Evolutionary conservation across 805 yeast genomes (phyloP), one percentile per base, ranked within the genome.

Genomic region (Candida bentonensis): DNA sequence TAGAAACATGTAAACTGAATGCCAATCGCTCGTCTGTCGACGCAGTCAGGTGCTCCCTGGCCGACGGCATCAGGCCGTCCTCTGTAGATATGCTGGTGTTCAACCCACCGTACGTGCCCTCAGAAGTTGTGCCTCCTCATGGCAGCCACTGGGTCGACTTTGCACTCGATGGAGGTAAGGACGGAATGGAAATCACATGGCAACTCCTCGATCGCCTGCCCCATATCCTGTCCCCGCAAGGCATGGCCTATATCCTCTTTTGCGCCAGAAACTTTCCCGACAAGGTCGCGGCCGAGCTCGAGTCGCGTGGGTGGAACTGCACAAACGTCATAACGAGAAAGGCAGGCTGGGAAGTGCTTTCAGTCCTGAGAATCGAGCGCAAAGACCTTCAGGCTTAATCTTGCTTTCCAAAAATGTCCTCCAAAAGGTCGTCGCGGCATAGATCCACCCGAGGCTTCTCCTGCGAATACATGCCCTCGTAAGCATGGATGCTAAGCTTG

Each of bases 71-170:
- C 7, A 58, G 72, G 11, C 55, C 56, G 0, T 52, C 68, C 2
- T 42, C 63, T 3, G 69, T 87, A 1, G 97, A 92, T 54, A 46
- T 89, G 1, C 64, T 92, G 21, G 68, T 92, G 1, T 92, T 92
- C 63, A 92, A 92, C 56, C 98, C 98, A 0, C 98, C 98, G 0
- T 92, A 92, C 57, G 98, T 92, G 1, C 98, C 98, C 0, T 84
- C 89, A 1, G 87, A 78, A 47, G 39, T 43, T 0, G 82, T 85
- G 0, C 96, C 97, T 0, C 55, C 50, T 0, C 73, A 69, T 7
- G 78, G 74, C 17, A 68, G 70, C 23, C 66, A 67, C 15, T 87
- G 96, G 96, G 67, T 92, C 0, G 96, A 89, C 57, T 62, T 89
- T 45, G 98, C 98, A 0, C 69, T 92, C 21, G 69, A 81, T 22